phyloP scores from a whole-genome alignment of 306 rosid genomes.

The Echinosophora koreensis region DNA sequence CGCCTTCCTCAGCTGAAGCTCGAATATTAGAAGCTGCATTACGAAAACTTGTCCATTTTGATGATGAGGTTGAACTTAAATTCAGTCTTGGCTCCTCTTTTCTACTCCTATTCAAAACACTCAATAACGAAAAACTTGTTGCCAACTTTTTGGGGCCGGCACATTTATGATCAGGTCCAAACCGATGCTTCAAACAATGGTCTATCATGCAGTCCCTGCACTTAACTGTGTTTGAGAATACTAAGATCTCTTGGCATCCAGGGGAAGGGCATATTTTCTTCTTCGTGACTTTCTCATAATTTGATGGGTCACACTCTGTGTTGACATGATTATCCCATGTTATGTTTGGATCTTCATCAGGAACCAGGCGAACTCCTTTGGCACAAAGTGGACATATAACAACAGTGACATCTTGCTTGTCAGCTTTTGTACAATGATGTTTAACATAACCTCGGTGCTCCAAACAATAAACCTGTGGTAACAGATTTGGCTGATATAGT shows the following conservation, averaged over 20 bases:
- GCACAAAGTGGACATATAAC: constrained; percentile 91
- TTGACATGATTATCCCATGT: constrained; percentile 84
- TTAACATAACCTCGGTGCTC: constrained; percentile 78
- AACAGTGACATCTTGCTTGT: constrained; percentile 72
- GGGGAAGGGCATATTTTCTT: constrained; percentile 83
- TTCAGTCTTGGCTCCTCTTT: constrained; percentile 57
- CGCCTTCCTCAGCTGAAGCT: constrained; percentile 78
- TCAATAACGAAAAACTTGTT: constrained; percentile 66
- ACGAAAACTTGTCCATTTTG: constrained; percentile 68
- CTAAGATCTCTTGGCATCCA: constrained; percentile 72
- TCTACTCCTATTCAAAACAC: constrained; percentile 58
- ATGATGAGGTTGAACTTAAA: constrained; percentile 54
- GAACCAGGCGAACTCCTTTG: constrained; percentile 79
- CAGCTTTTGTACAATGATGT: constrained; percentile 74
- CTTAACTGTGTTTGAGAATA: constrained; percentile 88
- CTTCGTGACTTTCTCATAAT: constrained; percentile 75
- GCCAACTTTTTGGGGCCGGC: constrained; percentile 75
- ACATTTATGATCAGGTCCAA: constrained; percentile 84
- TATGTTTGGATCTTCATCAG: constrained; percentile 82
- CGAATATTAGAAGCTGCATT: constrained; percentile 73
- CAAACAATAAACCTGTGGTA: constrained; percentile 75
- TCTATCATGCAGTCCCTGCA: constrained; percentile 82
- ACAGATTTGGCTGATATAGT: constrained; percentile 25
- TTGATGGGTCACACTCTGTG: constrained; percentile 87
- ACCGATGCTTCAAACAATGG: constrained; percentile 91